These are phyloP conservation scores for Scytalidium sp. DNA, from an alignment of 2,329 filamentous ascomycete species.

Conservation along the genomic window DNA sequence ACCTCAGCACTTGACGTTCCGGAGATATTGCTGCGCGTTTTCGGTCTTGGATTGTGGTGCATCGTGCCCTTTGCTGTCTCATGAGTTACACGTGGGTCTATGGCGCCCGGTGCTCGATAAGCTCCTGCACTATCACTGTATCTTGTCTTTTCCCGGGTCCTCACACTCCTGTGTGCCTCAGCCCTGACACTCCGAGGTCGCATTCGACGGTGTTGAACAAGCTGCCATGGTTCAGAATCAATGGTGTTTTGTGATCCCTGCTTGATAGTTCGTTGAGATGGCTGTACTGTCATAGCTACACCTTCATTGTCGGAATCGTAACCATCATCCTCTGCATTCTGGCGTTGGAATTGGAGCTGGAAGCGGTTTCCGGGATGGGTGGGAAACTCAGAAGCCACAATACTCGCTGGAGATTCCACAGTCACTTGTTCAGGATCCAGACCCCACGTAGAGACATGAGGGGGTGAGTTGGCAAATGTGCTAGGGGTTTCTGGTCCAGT, in stretches of 20 bases:
- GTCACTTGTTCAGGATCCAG: slow-evolving; percentile 17
- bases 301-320: slow-evolving; percentile 26
- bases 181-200: slow-evolving; percentile 17
- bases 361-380: slow-evolving; percentile 4
- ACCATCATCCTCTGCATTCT: slow-evolving; percentile 18
- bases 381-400: slow-evolving; percentile 6
- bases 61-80: slow-evolving; percentile 23
- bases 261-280: slow-evolving; percentile 15
- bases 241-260: slow-evolving; percentile 8
- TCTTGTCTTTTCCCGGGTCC: slow-evolving; percentile 33
- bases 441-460: slow-evolving; percentile 23
- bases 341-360: slow-evolving; percentile 11
- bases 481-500: slow-evolving; percentile 39
- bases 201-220: slow-evolving; percentile 9
- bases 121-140: slow-evolving; percentile 43
- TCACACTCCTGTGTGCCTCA: slow-evolving; percentile 39
- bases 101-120: slow-evolving; percentile 37
- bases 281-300: slow-evolving; percentile 13
- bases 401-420: slow-evolving; percentile 21
- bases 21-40: slow-evolving; percentile 22
- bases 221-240: slow-evolving; percentile 23
- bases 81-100: slow-evolving; percentile 21
- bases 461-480: slow-evolving; percentile 16
- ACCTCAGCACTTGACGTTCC: slow-evolving; percentile 37
- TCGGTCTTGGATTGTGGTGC: slow-evolving; percentile 9